These are phyloP conservation scores for Ampelocalamus luodianensis DNA, from an alignment of 176 grass and related monocot genomes.

Conservation along the genomic window DNA sequence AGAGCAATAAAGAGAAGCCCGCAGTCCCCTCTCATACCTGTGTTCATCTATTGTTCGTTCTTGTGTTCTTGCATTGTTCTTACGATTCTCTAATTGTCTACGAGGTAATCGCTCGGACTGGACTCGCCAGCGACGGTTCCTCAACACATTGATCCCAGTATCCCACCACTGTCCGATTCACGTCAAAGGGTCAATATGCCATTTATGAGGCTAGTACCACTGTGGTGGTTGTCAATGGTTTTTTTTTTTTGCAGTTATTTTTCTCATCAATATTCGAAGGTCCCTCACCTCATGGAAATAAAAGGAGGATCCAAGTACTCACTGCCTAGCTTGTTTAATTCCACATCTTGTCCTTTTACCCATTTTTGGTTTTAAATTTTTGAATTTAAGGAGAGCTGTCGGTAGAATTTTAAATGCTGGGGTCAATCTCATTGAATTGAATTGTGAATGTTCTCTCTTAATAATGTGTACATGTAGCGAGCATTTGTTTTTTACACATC, in stretches of 20 bases:
- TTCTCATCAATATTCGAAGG: neutral
- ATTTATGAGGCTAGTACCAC: conserved; percentile 19
- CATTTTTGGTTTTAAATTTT: neutral
- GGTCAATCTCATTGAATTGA: neutral
- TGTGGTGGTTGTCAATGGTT: neutral
- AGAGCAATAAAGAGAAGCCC: too few relatives aligned
- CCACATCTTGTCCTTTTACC: neutral
- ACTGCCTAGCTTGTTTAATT: neutral
- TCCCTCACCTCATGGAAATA: neutral
- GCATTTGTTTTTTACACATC: neutral
- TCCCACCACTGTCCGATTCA: conserved; percentile 8
- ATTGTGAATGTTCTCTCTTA: neutral
- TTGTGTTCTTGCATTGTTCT: too few relatives aligned
- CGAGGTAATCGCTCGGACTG: too few relatives aligned
- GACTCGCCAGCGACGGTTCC: too few relatives aligned
- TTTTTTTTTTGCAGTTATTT: neutral
- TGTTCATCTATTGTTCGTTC: too few relatives aligned
- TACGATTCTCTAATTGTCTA: too few relatives aligned
- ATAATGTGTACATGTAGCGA: neutral
- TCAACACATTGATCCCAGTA: too few relatives aligned
- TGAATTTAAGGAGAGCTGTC: neutral
- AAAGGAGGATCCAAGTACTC: neutral
- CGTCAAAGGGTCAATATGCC: neutral
- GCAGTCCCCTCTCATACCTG: too few relatives aligned
- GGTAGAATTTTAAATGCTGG: neutral